A percentile compares a stretch with the other conserved stretches of the same genome.
These are phyloP conservation scores for Colletotrichum brevisporum DNA, from an alignment of 2,329 filamentous ascomycete genomes.

Conservation along the genomic window DNA sequence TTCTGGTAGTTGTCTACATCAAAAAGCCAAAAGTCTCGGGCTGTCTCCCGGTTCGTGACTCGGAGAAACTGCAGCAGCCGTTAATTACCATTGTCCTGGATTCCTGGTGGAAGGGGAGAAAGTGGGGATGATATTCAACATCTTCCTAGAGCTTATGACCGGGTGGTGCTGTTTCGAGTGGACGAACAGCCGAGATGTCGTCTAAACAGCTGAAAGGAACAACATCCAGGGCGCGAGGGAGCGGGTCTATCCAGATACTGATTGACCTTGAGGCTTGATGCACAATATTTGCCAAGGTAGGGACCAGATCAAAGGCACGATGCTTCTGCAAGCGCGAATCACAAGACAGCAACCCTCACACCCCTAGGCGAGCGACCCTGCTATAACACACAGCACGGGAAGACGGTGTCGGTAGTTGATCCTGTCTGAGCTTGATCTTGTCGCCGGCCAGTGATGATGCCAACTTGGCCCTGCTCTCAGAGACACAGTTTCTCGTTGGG, in stretches of 20 bases:
- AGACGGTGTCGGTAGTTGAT: not conserved
- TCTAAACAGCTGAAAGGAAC: too few relatives aligned
- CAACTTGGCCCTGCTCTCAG: too few relatives aligned
- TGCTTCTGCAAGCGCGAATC: not conserved
- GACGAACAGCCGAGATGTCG: too few relatives aligned
- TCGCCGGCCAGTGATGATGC: too few relatives aligned
- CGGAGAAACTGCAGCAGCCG: not conserved
- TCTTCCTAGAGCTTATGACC: conserved; percentile 11
- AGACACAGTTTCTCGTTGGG: too few relatives aligned
- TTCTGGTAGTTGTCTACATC: too few relatives aligned
- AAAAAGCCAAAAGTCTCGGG: not conserved
- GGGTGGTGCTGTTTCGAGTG: not conserved
- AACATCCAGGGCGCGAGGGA: not conserved
- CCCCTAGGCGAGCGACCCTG: conserved; percentile 1
- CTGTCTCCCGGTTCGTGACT: conserved; percentile 11
- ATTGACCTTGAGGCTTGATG: not conserved
- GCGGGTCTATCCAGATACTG: not conserved
- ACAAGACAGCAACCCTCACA: not conserved
- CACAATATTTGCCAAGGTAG: not conserved
- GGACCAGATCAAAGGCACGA: not conserved
- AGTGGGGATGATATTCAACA: conserved; percentile 2
- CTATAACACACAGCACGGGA: not conserved
- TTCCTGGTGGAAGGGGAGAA: not conserved
- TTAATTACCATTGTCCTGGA: not conserved
- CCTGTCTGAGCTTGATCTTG: not conserved